Evolutionary conservation across 139 green algal species (phyloP).

Genomic region (Asterochloris sp.): DNA sequence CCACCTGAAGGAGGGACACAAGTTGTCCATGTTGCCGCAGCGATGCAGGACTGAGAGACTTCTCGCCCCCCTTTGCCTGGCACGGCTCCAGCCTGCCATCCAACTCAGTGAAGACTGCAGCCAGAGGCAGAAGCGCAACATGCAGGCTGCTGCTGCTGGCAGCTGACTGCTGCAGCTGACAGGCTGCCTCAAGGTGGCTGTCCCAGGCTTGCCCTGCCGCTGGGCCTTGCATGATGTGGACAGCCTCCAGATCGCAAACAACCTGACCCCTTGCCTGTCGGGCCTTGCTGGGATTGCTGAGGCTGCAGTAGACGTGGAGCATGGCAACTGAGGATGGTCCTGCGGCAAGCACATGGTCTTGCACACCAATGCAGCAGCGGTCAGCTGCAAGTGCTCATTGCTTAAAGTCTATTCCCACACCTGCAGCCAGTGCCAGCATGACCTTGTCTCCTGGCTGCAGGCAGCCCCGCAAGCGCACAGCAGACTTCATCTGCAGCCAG

Average conservation of each 20-base stretch:
- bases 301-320: constrained; percentile 37
- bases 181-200: background rate
- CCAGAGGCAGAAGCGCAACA: background rate
- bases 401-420: background rate
- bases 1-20: background rate
- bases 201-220: background rate
- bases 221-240: background rate
- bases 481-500: constrained; percentile 28
- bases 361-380: background rate
- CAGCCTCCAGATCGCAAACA: background rate
- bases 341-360: background rate
- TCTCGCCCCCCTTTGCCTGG: background rate
- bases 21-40: background rate
- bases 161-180: background rate
- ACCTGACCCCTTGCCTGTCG: constrained; percentile 52
- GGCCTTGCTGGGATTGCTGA: constrained; percentile 33
- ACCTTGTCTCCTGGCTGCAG: constrained; percentile 41
- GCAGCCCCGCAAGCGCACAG: constrained; percentile 31
- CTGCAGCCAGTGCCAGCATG: background rate
- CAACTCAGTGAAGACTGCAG: background rate
- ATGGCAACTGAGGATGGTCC: constrained; percentile 22
- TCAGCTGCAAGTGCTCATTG: too few relatives aligned
- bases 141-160: background rate
- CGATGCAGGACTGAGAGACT: background rate
- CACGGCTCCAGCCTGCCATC: background rate